phyloP scores from a whole-genome alignment of 2,329 filamentous ascomycete genomes.

The Aspergillus pseudotamarii region DNA sequence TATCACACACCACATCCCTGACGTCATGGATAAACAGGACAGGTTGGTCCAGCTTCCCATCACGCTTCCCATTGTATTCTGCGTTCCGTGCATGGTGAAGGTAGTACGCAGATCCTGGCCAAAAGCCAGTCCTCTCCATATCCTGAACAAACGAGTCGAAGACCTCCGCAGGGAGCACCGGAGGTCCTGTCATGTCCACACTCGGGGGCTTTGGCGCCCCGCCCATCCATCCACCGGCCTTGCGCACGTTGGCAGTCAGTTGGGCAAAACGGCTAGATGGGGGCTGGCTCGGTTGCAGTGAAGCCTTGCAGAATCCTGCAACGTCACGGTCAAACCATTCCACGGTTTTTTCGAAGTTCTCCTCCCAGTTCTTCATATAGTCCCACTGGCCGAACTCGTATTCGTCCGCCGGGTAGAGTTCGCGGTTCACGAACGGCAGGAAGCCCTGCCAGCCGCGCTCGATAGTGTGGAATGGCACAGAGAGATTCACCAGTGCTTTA shows the following conservation, averaged over 20 bases:
- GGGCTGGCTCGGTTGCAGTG: background rate
- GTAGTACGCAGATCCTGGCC: slow-evolving; percentile 45
- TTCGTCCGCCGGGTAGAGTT: slow-evolving; percentile 49
- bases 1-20: slow-evolving; percentile 9
- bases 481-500: slow-evolving; percentile 17
- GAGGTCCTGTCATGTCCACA: slow-evolving; percentile 3
- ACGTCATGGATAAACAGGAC: slow-evolving; percentile 10
- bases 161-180: background rate
- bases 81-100: slow-evolving; percentile 48
- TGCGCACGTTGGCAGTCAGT: background rate
- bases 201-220: background rate
- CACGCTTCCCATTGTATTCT: slow-evolving; percentile 41
- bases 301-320: slow-evolving; percentile 2
- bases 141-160: slow-evolving; percentile 27
- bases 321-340: slow-evolving; percentile 6
- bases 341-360: slow-evolving; percentile 6
- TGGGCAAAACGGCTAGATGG: background rate
- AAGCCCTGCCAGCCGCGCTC: slow-evolving; percentile 45
- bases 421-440: slow-evolving; percentile 43
- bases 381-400: slow-evolving; percentile 26
- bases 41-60: slow-evolving; percentile 38
- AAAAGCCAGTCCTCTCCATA: slow-evolving; percentile 46
- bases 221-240: background rate
- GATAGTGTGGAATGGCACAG: slow-evolving; percentile 47
- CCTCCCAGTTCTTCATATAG: slow-evolving; percentile 11